phyloP scores from a whole-genome alignment of 257 asterid genomes.

The Ocimum tenuiflorum region DNA sequence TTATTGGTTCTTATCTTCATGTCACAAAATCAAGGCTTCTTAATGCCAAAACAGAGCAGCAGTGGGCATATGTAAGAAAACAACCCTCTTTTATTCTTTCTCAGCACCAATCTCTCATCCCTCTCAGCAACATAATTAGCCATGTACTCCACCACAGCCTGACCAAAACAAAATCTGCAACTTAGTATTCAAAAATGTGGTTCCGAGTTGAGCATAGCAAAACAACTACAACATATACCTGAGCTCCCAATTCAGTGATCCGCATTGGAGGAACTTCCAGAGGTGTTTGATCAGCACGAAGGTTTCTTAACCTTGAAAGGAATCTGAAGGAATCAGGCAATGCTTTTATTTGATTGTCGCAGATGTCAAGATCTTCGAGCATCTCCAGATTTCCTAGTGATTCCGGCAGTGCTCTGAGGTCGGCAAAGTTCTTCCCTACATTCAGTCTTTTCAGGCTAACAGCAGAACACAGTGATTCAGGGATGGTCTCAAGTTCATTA shows the following conservation, averaged over 20 bases:
- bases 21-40: slow-evolving; percentile 9
- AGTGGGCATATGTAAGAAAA: slow-evolving; percentile 38
- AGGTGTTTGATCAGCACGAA: slow-evolving; percentile 61
- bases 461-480: slow-evolving; percentile 51
- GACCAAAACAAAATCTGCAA: background rate
- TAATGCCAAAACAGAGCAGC: slow-evolving; percentile 47
- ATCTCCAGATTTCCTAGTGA: slow-evolving; percentile 59
- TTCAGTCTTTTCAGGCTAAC: slow-evolving; percentile 42
- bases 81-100: slow-evolving; percentile 36
- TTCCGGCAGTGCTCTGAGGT: slow-evolving; percentile 58
- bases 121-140: slow-evolving; percentile 40
- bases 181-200: background rate
- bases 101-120: slow-evolving; percentile 23
- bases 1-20: background rate
- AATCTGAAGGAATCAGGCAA: slow-evolving; percentile 72
- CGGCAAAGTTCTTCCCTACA: slow-evolving; percentile 67
- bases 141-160: slow-evolving; percentile 74
- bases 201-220: background rate
- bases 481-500: slow-evolving; percentile 68
- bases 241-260: slow-evolving; percentile 47
- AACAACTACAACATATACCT: slow-evolving; percentile 33
- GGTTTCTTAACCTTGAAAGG: slow-evolving; percentile 39
- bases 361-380: slow-evolving; percentile 76
- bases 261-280: slow-evolving; percentile 64
- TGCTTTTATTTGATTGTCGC: slow-evolving; percentile 52